Evolutionary conservation across 1,284 basidiomycete species (phyloP), one percentile per base, ranked within the genome.

Genomic region (Jaminaea rosea): DNA sequence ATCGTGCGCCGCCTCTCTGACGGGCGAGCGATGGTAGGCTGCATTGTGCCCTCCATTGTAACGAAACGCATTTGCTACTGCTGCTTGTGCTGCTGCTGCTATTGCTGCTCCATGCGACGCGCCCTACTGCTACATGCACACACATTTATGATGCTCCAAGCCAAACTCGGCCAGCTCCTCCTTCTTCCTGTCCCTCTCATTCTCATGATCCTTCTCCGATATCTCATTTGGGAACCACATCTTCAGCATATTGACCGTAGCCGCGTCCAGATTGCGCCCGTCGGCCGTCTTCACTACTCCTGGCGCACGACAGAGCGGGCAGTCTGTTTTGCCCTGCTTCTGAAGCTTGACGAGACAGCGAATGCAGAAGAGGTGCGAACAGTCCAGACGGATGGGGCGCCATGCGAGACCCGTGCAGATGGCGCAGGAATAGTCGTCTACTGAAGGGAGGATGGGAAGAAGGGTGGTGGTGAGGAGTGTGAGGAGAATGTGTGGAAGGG

Each of bases 311-410:
- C 92, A 97, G 71, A 94, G 81, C 1, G 92, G 92, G 73, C 92
- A 97, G 58, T 85, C 79, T 10, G 78, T 81, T 63, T 86, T 83
- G 0, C 84, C 82, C 13, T 85, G 79, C 67, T 86, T 87, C 76
- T 97, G 92, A 82, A 97, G 86, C 77, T 96, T 94, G 45, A 90
- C 88, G 15, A 97, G 78, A 73, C 91, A 94, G 46, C 83, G 81
- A 52, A 82, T 87, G 64, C 91, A 96, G 75, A 94, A 94, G n/a
- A 93, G 76, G 74, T 96, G 92, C 0, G 84, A 80, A 63, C 92
- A 97, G 24, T 76, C 75, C 3, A 97, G 79, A 3, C 89, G 79
- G 50, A 97, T 88, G 8, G 72, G 65, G 19, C 70, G 55, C 64
- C 65, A 77, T 8, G 76, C 76, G 9, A 77, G 66, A 26, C 75